Base-by-base conservation (phyloP, 805 yeast genomes). In the Sugiyamaella americana region DNA sequence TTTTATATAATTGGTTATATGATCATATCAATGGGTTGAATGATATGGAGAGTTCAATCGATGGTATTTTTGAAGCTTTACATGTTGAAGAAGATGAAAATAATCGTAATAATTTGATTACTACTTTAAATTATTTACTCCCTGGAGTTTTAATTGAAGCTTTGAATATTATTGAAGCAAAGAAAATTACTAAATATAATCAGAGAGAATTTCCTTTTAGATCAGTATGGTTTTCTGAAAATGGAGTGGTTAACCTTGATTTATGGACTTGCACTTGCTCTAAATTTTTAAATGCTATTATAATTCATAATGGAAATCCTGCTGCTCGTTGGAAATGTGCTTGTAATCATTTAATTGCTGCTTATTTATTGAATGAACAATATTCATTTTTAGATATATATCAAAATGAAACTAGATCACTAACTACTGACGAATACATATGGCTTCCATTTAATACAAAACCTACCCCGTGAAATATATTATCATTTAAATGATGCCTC, bases 331-430 rank as follows among this genome's bases (percentile, higher is more conserved):
- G 48, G 57, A 37, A 46, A 19, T 46, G 48, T 5, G 46, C 36
- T 1, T 57, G 61, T 42, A 23, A 34, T 21, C 61, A 57, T 21
- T 13, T 57, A 2, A 39, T 57, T 32, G 61, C 61, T 1, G 53
- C 51, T 2, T 45, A 46, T 40, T 34, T 57, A 1, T 34, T 46
- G 3, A 37, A 41, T 17, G n/a, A 34, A 17, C 11, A 23, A 6
- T 38, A 38, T 38, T 6, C 16, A 5, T 38, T 38, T 17, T 38
- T 20, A 13, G 26, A 38, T 21, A 11, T 13, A 11, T 11, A 13
- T 13, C 17, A 30, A 10, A 24, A 17, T 21, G 5, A 20, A 10
- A 5, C 26, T 13, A 30, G 8, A 18, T 38, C 17, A 24, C 13
- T 36, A 19, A 8, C 40, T 43, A 23, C 13, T 17, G 19, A 37